Evolutionary conservation across 305 asterid species (phyloP).

Genomic region (Solanum chacoense): DNA sequence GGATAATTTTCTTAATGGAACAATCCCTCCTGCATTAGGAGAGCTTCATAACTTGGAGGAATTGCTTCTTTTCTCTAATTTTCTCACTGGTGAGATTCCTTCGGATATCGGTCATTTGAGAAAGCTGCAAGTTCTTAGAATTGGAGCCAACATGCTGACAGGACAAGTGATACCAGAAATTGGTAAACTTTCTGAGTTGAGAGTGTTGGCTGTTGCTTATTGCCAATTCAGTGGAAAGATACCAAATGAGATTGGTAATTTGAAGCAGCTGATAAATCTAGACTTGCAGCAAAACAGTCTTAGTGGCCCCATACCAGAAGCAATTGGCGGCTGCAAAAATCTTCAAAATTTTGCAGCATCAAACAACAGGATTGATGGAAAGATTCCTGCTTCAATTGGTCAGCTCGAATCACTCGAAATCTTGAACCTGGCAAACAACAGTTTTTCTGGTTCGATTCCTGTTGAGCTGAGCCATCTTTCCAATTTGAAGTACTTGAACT

Average conservation of each 20-base stretch:
- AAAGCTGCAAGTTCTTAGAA: slow-evolving; percentile 53
- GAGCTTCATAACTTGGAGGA: slow-evolving; percentile 45
- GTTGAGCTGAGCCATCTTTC: slow-evolving; percentile 30
- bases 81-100: slow-evolving; percentile 46
- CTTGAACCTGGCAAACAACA: slow-evolving; percentile 73
- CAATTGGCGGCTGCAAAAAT: slow-evolving; percentile 41
- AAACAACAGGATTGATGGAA: slow-evolving; percentile 53
- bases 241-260: slow-evolving; percentile 54
- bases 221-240: slow-evolving; percentile 65
- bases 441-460: slow-evolving; percentile 58
- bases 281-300: slow-evolving; percentile 57
- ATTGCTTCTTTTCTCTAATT: slow-evolving; percentile 56
- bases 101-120: slow-evolving; percentile 38
- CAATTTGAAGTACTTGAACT: slow-evolving; percentile 50
- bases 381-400: slow-evolving; percentile 42
- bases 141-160: slow-evolving; percentile 61
- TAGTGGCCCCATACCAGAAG: slow-evolving; percentile 48
- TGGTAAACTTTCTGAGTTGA: slow-evolving; percentile 50
- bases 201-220: slow-evolving; percentile 51
- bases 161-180: slow-evolving; percentile 36
- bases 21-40: slow-evolving; percentile 47
- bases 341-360: slow-evolving; percentile 59
- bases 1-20: slow-evolving; percentile 43
- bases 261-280: slow-evolving; percentile 38
- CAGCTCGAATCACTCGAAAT: slow-evolving; percentile 46